Base-by-base conservation (phyloP, 2,329 filamentous ascomycete genomes). In the Sporothrix globosa region DNA sequence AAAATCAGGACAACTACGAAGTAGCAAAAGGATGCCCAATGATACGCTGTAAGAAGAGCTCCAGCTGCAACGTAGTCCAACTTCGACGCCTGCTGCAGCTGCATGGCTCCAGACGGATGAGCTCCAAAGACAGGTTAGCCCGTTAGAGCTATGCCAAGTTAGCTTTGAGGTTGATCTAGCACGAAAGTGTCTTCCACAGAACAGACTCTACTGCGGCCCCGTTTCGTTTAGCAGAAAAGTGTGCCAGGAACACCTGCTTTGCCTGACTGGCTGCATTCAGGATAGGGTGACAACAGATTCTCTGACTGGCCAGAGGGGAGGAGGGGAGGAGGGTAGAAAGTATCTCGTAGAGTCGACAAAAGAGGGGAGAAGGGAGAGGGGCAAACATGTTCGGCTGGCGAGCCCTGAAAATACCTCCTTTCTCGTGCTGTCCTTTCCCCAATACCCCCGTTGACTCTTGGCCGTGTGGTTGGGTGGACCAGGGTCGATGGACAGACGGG, bases 31-130 rank as follows among this genome's bases (percentile, higher is more conserved):
- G 48, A 52, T 44, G 56, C 56, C 24, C 34, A 60, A 44, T 44
- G 34, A 34, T 46, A 60, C 53, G 53, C 56, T 44, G 34, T 24
- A 30, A 60, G 56, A 30, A 10, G 2, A 46, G 4, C 1, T 34
- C 30, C 13, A 46, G 34, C 56, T 41, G 9, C 56, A 14, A 17
- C 44, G 30, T 27, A 27, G 27, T 46, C 11, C 41, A 24, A 53
- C 34, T 41, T 41, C 56, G 34, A 39, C 54, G n/a, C 50, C 34
- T 58, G 54, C 17, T 58, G 30, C 54, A 60, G 30, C 30, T 34
- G 30, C 30, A 60, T 11, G n/a, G 9, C 50, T 24, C n/a, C 34
- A 60, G 30, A 34, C 30, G 30, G 30, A 34, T 7, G 4, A 60
- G 34, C 56, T 60, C 34, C 19, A 14, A 14, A 17, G 2, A 60